Percentiles rank a stretch among this genome's conserved stretches.
These are phyloP conservation scores for Grosmannia penicillata DNA, from an alignment of 2,329 filamentous ascomycete species.

Conservation along the genomic window DNA sequence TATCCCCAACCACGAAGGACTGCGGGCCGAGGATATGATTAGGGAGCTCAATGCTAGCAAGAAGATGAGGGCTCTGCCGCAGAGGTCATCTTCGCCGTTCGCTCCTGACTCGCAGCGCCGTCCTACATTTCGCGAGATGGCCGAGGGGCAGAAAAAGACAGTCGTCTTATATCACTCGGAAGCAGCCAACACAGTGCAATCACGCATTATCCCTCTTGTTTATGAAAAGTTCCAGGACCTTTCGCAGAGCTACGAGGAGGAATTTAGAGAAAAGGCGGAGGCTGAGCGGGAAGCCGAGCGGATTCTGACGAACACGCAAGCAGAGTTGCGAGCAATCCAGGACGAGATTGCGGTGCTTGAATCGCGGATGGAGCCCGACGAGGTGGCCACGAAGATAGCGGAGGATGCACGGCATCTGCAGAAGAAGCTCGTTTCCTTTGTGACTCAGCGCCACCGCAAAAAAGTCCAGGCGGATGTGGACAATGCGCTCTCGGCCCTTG, in stretches of 20 bases:
- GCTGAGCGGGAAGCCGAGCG: conserved; percentile 53
- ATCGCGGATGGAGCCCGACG: conserved; percentile 37
- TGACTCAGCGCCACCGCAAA: conserved; percentile 34
- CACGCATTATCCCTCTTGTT: conserved; percentile 53
- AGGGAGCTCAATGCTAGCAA: conserved; percentile 56
- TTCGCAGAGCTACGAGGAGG: conserved; percentile 56
- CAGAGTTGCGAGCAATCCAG: conserved; percentile 47
- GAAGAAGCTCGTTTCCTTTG: conserved; percentile 18
- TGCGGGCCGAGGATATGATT: conserved; percentile 76
- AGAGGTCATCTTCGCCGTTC: conserved; percentile 63
- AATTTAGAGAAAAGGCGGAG: conserved; percentile 58
- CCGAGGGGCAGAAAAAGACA: conserved; percentile 26
- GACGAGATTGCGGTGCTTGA: conserved; percentile 46
- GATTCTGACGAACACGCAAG: conserved; percentile 50
- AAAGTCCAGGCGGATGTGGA: conserved; percentile 38
- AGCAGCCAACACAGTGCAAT: conserved; percentile 54
- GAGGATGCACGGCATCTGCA: conserved; percentile 34
- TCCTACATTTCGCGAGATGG: conserved; percentile 35
- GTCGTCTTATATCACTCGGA: conserved; percentile 38
- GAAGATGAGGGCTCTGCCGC: conserved; percentile 49
- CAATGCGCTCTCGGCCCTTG: conserved; percentile 28
- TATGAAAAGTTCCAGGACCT: conserved; percentile 59
- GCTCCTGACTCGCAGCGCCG: conserved; percentile 45
- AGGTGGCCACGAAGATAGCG: conserved; percentile 32
- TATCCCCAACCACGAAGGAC: conserved; percentile 65